Base-by-base conservation (phyloP, 2,329 filamentous ascomycete genomes). In the Monilinia fructicola region DNA sequence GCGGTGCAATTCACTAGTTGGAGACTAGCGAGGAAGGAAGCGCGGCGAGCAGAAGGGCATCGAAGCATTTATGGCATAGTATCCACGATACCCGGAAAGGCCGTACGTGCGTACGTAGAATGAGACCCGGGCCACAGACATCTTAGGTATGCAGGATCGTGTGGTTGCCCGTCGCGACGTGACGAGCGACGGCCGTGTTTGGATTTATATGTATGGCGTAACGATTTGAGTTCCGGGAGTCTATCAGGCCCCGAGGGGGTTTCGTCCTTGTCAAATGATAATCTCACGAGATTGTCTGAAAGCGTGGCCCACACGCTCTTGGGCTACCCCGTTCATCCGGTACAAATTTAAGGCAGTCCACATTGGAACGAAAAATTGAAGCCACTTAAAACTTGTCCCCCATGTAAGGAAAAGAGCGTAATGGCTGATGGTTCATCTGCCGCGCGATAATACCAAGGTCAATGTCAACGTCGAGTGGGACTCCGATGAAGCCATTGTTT, bases 371-470 rank as follows among this genome's bases (percentile, higher is more conserved):
- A 38, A 60, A 60, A 35, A 44, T 11, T 38, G n/a, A 14, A 7
- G 21, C 23, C 58, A 10, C 50, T 40, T 54, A 64, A 71, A 14
- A 64, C 18, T 35, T 64, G 65, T 7, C 72, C 73, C 1, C 68
- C 71, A 18, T 72, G 64, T 9, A 76, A 66, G 18, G 73, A 75
- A 54, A 74, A 75, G 6, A 76, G 61, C 35, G 70, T 71, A 1
- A 76, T 61, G 44, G 12, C 12, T 40, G 16, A 44, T 28, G 16
- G 21, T 14, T 44, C 14, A 21, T 44, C 12, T 60, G 21, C 84
- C 0, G 85, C 82, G 85, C 85, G 5, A 85, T 80, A 31, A 84
- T 70, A 16, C 83, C 83, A 10, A 80, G 74, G n/a, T 78, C 77
- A 0, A 75, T 58, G 66, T 82, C 79, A 5, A 83, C 79, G 63